phyloP scores from a whole-genome alignment of 306 rosid species.

The Dryas octopetala region DNA sequence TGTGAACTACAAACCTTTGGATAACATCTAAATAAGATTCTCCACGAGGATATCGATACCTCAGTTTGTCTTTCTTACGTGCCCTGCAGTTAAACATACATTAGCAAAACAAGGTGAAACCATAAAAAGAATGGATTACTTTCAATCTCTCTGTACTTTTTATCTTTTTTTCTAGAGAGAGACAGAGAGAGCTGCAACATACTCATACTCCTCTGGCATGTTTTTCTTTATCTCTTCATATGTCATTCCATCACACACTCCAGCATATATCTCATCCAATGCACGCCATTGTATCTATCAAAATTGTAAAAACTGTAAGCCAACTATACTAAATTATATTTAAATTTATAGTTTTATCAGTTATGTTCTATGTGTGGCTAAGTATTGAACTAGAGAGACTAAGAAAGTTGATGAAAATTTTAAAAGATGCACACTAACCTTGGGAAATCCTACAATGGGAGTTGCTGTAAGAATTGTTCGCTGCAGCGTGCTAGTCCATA shows the following conservation, averaged over 20 bases:
- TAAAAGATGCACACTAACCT: constrained; percentile 53
- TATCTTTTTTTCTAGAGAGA: too few relatives aligned
- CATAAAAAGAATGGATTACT: too few relatives aligned
- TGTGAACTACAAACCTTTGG: constrained; percentile 62
- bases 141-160: too few relatives aligned
- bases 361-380: background rate
- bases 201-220: constrained; percentile 97
- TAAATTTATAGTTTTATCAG: constrained; percentile 11
- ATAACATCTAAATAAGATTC: constrained; percentile 97
- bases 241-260: constrained; percentile 97
- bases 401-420: background rate
- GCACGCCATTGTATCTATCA: constrained; percentile 99
- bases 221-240: constrained; percentile 92
- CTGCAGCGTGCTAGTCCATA: constrained; percentile 98
- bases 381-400: background rate
- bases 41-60: constrained; percentile 98
- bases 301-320: constrained; percentile 20
- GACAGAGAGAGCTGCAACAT: constrained; percentile 38
- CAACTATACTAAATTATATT: background rate
- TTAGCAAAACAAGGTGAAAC: background rate
- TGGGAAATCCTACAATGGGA: constrained; percentile 87
- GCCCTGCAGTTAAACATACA: constrained; percentile 47
- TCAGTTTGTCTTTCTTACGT: constrained; percentile 88
- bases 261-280: constrained; percentile 87
- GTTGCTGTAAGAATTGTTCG: constrained; percentile 89